Percentiles rank a stretch among this genome's conserved stretches.
phyloP scores from a whole-genome alignment of 176 grass and related monocot species.

The Hyparrhenia diplandra region DNA sequence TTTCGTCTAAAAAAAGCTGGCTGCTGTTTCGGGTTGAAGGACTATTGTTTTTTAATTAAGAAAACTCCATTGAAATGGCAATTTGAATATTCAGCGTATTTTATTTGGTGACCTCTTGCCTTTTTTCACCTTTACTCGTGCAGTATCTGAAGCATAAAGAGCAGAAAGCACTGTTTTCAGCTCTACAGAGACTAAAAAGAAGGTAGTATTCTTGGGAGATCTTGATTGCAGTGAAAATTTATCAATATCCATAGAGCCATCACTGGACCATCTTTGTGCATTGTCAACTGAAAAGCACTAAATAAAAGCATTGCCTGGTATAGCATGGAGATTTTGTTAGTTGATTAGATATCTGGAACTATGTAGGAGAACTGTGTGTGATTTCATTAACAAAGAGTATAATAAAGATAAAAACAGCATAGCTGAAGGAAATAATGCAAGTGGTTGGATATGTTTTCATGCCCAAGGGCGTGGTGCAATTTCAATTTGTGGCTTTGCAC shows the following conservation, averaged over 20 bases:
- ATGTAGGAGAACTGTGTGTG: not conserved
- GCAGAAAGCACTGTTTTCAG: slow-evolving; percentile 55
- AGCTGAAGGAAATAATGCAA: not conserved
- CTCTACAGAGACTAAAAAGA: slow-evolving; percentile 73
- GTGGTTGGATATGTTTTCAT: not conserved
- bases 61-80: not conserved
- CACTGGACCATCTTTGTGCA: not conserved
- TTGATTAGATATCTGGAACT: not conserved
- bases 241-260: not conserved
- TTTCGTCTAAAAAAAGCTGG: too few relatives aligned
- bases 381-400: not conserved
- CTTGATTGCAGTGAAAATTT: not conserved
- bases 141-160: slow-evolving; percentile 43
- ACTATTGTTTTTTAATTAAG: not conserved
- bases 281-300: not conserved
- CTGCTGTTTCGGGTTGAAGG: not conserved
- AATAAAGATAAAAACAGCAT: not conserved
- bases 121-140: slow-evolving; percentile 12
- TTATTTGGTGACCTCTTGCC: not conserved
- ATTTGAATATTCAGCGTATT: not conserved
- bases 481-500: not conserved
- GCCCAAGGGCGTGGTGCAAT: not conserved
- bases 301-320: not conserved
- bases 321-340: not conserved
- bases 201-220: slow-evolving; percentile 36